phyloP scores from a whole-genome alignment of 2,329 filamentous ascomycete genomes.

The Ophiostoma ips region DNA sequence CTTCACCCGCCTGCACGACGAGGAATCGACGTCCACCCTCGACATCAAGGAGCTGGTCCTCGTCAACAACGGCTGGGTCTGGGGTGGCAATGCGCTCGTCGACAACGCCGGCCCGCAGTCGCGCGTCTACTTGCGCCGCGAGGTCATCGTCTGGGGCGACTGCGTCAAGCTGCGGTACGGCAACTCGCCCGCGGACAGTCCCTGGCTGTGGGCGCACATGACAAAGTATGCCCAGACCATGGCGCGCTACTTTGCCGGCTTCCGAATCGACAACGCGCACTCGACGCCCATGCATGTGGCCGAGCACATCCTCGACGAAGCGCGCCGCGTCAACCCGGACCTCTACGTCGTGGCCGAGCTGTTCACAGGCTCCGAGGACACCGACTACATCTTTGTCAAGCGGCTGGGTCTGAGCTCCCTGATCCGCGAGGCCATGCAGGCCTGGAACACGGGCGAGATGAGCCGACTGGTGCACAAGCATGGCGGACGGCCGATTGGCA shows the following conservation, averaged over 20 bases:
- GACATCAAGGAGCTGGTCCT: constrained; percentile 49
- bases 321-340: constrained; percentile 74
- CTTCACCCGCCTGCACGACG: constrained; percentile 77
- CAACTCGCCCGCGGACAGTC: constrained; percentile 63
- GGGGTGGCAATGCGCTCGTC: constrained; percentile 86
- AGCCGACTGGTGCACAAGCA: constrained; percentile 88
- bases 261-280: constrained; percentile 96
- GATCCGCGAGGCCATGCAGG: constrained; percentile 96
- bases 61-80: constrained; percentile 97
- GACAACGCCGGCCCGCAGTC: constrained; percentile 88
- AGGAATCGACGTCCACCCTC: constrained; percentile 21
- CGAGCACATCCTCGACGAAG: constrained; percentile 87
- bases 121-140: constrained; percentile 82
- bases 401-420: constrained; percentile 79
- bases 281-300: constrained; percentile 91
- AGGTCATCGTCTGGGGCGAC: constrained; percentile 97
- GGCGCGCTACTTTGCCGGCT: constrained; percentile 88
- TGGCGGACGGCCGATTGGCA: constrained; percentile 86
- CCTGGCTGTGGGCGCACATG: constrained; percentile 94
- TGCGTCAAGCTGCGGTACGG: constrained; percentile 96
- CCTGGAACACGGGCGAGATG: constrained; percentile 87
- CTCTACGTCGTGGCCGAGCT: constrained; percentile 88
- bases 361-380: constrained; percentile 89
- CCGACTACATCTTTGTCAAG: constrained; percentile 92
- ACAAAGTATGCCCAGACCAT: constrained; percentile 79